A percentile compares a stretch with the other conserved stretches of the same genome.
phyloP scores from a whole-genome alignment of 2,329 filamentous ascomycete genomes.

The Cylindrodendrum hubeiense region DNA sequence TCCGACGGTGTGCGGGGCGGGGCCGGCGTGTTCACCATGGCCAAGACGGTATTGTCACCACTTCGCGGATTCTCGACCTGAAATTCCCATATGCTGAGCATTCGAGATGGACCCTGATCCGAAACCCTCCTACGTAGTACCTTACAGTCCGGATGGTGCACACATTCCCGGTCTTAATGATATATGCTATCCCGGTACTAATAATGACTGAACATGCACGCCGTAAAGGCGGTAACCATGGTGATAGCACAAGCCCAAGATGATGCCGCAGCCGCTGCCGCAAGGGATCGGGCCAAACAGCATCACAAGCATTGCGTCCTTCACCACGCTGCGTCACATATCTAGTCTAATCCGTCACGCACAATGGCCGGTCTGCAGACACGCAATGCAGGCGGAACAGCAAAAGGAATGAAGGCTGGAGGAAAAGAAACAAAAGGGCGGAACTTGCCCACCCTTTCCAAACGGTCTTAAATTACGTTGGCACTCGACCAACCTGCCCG shows the following conservation, averaged over 20 bases:
- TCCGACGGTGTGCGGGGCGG: neutral
- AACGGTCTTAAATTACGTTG: neutral
- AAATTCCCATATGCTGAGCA: neutral
- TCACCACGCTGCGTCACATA: no score
- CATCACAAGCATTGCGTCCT: no score
- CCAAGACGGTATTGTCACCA: neutral
- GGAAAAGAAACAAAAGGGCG: neutral
- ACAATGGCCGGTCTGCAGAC: no score
- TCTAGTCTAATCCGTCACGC: no score
- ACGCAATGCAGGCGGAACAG: neutral
- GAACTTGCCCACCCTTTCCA: neutral
- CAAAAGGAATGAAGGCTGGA: neutral
- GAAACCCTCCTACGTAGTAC: neutral
- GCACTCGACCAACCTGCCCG: neutral
- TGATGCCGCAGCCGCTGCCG: no score
- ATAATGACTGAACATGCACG: no score
- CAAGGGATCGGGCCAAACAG: no score
- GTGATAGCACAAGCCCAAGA: no score
- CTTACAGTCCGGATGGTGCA: neutral
- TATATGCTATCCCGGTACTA: no score
- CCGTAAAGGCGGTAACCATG: no score
- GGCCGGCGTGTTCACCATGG: neutral
- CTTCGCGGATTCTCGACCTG: neutral
- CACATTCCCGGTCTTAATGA: no score
- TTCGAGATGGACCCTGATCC: neutral